phyloP scores from a whole-genome alignment of 306 rosid species.

The Inga laurina region DNA sequence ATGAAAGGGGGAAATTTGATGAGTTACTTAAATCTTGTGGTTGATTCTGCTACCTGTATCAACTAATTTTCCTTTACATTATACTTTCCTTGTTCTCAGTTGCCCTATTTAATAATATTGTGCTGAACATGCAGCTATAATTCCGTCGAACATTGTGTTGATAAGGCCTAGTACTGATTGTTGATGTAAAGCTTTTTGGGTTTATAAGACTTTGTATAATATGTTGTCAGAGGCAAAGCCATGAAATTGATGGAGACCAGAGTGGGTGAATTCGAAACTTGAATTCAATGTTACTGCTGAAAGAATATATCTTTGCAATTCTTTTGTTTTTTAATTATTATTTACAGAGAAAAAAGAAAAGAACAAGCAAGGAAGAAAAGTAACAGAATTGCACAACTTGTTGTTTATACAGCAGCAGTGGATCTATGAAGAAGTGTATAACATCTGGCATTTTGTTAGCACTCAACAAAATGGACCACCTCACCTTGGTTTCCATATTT shows the following conservation, averaged over 20 bases:
- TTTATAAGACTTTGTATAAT: slow-evolving; percentile 27
- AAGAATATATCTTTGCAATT: background rate
- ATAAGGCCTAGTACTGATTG: background rate
- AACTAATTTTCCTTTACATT: background rate
- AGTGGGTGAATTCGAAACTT: background rate
- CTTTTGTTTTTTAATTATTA: background rate
- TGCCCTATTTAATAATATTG: background rate
- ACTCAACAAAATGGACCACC: no score
- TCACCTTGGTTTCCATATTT: no score
- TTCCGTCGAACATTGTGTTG: slow-evolving; percentile 35
- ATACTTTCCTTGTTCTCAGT: slow-evolving; percentile 7
- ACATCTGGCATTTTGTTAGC: no score
- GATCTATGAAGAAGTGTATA: slow-evolving; percentile 30
- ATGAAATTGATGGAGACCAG: slow-evolving; percentile 1
- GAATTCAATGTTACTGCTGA: background rate
- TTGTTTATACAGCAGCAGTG: slow-evolving; percentile 10
- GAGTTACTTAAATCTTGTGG: slow-evolving; percentile 48
- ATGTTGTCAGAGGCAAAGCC: slow-evolving; percentile 9
- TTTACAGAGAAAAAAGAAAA: no score
- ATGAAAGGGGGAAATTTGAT: slow-evolving; percentile 90
- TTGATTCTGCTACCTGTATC: no score
- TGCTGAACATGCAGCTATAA: background rate
- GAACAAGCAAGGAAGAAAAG: background rate
- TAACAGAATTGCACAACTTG: background rate
- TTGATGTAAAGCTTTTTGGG: slow-evolving; percentile 26